Base-by-base conservation (phyloP, 805 yeast genomes). In the Pichia eremophila region DNA sequence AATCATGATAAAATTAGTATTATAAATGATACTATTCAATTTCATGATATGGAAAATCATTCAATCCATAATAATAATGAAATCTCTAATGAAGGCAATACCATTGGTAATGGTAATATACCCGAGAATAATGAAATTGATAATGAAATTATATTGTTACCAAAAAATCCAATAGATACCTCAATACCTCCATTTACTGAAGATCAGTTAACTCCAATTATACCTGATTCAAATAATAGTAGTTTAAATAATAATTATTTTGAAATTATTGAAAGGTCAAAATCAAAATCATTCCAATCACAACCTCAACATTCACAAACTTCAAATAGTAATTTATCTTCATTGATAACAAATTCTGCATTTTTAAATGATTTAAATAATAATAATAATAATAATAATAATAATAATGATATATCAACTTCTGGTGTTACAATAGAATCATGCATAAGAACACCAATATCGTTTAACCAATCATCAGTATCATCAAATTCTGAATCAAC, bases 101-200 rank as follows among this genome's bases (percentile, higher is more conserved):
- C 4, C 17, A 15, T 10, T 14, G 5, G 15, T 5, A n/a, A 34
- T 4, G 4, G 36, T 14, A 34, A 29, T 11, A 29, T 11, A 10
- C 11, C 14, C 15, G 38, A 40, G 14, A 28, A 39, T 22, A 38
- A 48, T 34, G 53, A 34, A 14, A 15, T 14, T 12, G 36, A 15
- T 14, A 34, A 34, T 34, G 36, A 57, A n/a, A 50, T 60, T 36
- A 45, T 63, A 4, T 44, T 63, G 27, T 49, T 63, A 14, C 67
- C 67, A 9, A 48, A 41, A 8, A 57, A 56, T 22, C 62, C 65
- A 3, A 49, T 51, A 6, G 64, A 62, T 41, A 58, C 58, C 44
- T 53, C 55, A 5, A 39, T 54, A 1, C 62, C 64, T 2, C 64
- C 64, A 14, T 59, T 61, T 47, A 53, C 61, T 14, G 46, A 61